Percentiles rank a stretch among this genome's conserved stretches.
Conservation (phyloP, 768 basidiomycete species). For the Obba rivulosa region DNA sequence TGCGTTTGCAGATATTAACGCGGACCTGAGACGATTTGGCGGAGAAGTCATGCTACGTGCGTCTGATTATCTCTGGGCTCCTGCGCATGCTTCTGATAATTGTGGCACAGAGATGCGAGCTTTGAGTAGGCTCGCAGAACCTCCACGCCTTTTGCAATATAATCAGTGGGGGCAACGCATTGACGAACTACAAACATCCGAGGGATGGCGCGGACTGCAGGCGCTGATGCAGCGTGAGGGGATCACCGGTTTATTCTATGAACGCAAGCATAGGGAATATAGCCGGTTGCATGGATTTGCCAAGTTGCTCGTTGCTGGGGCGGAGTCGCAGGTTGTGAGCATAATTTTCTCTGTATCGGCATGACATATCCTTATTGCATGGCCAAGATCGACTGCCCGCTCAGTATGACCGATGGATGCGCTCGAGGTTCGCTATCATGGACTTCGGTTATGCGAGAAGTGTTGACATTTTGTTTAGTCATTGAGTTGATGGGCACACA, state of each 20-base stretch:
- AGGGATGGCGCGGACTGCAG: slow-evolving; percentile 70
- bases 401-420: slow-evolving; percentile 77
- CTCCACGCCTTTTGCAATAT: slow-evolving; percentile 60
- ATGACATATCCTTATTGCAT: background rate
- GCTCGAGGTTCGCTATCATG: slow-evolving; percentile 42
- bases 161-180: slow-evolving; percentile 67
- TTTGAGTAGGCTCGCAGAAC: slow-evolving; percentile 36
- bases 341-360: background rate
- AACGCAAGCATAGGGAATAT: slow-evolving; percentile 53
- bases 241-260: slow-evolving; percentile 61
- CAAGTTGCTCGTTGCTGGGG: slow-evolving; percentile 56
- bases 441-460: background rate
- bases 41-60: slow-evolving; percentile 47
- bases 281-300: slow-evolving; percentile 63
- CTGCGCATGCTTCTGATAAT: background rate
- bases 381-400: slow-evolving; percentile 58
- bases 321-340: slow-evolving; percentile 58
- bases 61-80: slow-evolving; percentile 9
- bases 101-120: slow-evolving; percentile 44
- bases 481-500: slow-evolving; percentile 60
- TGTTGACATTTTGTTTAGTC: slow-evolving; percentile 28
- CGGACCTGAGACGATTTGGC: slow-evolving; percentile 58
- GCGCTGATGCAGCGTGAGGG: slow-evolving; percentile 59
- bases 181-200: slow-evolving; percentile 63
- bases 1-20: slow-evolving; percentile 44